Conservation (phyloP, 176 grass and related monocot genomes). For the Elymus sibiricus region DNA sequence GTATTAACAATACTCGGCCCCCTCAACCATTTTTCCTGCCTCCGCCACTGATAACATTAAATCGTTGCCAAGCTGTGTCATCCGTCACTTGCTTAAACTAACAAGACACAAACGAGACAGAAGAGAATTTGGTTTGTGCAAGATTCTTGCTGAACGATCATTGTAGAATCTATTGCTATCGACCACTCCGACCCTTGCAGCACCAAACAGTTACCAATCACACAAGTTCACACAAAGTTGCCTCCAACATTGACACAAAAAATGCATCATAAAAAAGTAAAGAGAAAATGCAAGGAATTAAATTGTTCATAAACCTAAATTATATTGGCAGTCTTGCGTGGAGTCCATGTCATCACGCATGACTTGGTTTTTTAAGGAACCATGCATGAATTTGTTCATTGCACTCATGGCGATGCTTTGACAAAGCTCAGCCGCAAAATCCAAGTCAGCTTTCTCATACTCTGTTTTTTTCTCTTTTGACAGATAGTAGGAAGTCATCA, state of each 20-base stretch:
- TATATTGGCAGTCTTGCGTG: neutral
- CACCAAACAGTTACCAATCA: neutral
- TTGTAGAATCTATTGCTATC: neutral
- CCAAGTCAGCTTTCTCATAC: neutral
- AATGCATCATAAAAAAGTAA: neutral
- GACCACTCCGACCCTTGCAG: neutral
- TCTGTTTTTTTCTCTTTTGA: neutral
- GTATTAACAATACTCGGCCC: too few species aligned
- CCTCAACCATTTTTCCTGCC: too few species aligned
- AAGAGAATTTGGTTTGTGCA: neutral
- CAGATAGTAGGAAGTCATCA: neutral
- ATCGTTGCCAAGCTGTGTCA: too few species aligned
- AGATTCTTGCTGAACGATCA: neutral
- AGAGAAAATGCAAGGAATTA: neutral
- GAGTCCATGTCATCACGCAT: neutral
- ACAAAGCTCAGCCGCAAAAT: neutral
- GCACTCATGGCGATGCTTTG: too few species aligned
- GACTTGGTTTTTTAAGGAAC: neutral
- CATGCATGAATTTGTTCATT: neutral
- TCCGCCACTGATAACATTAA: too few species aligned
- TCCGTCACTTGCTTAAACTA: neutral
- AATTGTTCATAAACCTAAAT: neutral
- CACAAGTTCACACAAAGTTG: neutral
- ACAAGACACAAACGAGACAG: neutral
- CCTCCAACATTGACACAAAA: neutral